Evolutionary conservation across 257 asterid genomes (phyloP).

Genomic region (Buddleja alternifolia): DNA sequence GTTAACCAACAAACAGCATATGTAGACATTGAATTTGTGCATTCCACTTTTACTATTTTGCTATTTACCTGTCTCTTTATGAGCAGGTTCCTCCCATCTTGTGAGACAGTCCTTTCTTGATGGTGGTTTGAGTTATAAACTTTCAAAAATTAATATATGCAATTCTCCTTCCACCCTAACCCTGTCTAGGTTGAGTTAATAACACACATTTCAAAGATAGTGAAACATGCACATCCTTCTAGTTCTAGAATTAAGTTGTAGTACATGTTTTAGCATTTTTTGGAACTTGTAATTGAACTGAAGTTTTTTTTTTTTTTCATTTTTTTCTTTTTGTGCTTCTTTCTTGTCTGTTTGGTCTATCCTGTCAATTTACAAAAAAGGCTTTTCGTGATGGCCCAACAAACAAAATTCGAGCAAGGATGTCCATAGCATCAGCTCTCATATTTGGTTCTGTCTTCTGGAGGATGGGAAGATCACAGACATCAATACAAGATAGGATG

Average conservation of each 20-base stretch:
- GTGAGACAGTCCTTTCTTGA: conserved; percentile 3
- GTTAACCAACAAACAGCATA: background rate
- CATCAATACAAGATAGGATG: conserved; percentile 94
- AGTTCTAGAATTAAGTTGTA: conserved; percentile 21
- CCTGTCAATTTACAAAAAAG: conserved; percentile 40
- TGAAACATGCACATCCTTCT: background rate
- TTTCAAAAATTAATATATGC: conserved; percentile 6
- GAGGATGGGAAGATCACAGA: conserved; percentile 96
- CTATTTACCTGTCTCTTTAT: background rate
- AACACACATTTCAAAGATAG: conserved; percentile 16
- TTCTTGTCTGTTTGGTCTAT: conserved; percentile 31
- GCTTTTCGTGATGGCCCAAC: conserved; percentile 99
- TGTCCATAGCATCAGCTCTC: conserved; percentile 94
- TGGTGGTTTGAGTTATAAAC: conserved; percentile 16
- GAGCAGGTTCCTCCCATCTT: conserved; percentile 16
- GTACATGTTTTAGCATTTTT: conserved; percentile 21
- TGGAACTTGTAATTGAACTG: conserved; percentile 22
- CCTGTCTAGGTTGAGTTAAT: conserved; percentile 13
- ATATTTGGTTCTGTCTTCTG: conserved; percentile 98
- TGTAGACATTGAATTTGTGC: conserved; percentile 7
- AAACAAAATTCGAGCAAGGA: conserved; percentile 91
- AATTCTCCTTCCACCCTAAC: conserved; percentile 4
- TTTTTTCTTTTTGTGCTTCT: conserved; percentile 21
- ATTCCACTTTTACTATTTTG: conserved; percentile 1
- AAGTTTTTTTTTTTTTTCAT: too few species aligned